Conservation (phyloP, 306 rosid genomes). For the Prunus persica region Prunus_persica_NCBIv2 NC_034009.1:22983501-22984000, state of each 20-base stretch:
- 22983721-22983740: too few relatives aligned
- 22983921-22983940: neutral
- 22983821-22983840: neutral
- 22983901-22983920: neutral
- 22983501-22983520: slow-evolving; percentile 53
- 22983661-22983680: neutral
- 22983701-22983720: too few relatives aligned
- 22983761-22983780: too few relatives aligned
- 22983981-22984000: slow-evolving; percentile 8
- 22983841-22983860: neutral
- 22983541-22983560: neutral
- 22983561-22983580: neutral
- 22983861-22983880: neutral
- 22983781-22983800: too few relatives aligned
- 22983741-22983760: too few relatives aligned
- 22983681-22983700: too few relatives aligned
- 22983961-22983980: neutral
- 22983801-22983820: neutral
- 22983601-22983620: neutral
- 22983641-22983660: neutral
- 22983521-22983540: slow-evolving; percentile 34
- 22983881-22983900: neutral
- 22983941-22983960: neutral
- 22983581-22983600: neutral
- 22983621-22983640: neutral